These are phyloP conservation scores for Taxillus chinensis DNA, from an alignment of 164 flowering plant species.

Conservation along the genomic window DNA sequence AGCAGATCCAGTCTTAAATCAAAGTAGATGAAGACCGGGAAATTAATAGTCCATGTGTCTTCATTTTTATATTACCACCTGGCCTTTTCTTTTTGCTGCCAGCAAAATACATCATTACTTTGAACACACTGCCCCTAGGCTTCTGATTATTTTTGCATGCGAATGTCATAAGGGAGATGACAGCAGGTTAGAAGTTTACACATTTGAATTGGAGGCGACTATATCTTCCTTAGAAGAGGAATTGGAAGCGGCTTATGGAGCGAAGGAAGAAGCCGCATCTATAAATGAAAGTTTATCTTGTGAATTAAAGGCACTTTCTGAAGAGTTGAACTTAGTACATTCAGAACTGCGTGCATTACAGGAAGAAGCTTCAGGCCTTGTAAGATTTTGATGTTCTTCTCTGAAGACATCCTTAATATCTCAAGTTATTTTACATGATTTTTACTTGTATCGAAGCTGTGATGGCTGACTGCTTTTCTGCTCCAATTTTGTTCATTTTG, in stretches of 20 bases:
- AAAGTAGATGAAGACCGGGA: no score
- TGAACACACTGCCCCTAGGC: neutral
- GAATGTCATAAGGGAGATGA: constrained; percentile 43
- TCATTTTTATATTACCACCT: neutral
- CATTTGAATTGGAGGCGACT: constrained; percentile 81
- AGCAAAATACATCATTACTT: neutral
- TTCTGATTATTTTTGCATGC: neutral
- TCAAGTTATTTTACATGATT: neutral
- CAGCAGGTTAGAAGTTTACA: constrained; percentile 63
- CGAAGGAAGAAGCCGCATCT: constrained; percentile 42
- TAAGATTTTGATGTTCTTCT: constrained; percentile 24
- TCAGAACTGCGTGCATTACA: constrained; percentile 32
- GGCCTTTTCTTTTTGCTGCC: neutral
- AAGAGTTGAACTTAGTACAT: constrained; percentile 31
- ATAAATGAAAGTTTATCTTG: constrained; percentile 45
- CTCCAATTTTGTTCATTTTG: neutral
- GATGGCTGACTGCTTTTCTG: neutral
- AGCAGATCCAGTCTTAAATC: no score
- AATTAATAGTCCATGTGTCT: neutral
- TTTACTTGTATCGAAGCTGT: neutral
- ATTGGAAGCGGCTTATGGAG: constrained; percentile 34
- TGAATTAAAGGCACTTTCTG: constrained; percentile 43
- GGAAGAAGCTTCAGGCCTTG: constrained; percentile 57
- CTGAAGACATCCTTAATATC: neutral
- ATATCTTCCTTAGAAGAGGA: constrained; percentile 77